Evolutionary conservation across 805 yeast genomes (phyloP).

Genomic region (Schwanniomyces polymorphus): DNA sequence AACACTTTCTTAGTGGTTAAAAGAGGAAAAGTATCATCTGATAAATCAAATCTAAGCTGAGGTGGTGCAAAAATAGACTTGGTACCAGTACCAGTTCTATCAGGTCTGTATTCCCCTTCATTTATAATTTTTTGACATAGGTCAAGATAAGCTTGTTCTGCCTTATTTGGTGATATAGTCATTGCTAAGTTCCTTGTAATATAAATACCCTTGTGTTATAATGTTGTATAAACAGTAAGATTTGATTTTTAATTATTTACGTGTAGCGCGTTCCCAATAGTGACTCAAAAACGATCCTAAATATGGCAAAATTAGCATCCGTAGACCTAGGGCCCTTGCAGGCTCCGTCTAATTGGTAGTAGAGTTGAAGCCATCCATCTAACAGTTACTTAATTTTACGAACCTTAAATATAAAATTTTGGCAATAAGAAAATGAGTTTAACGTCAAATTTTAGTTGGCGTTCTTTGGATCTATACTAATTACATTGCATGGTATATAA

Average conservation of each 20-base stretch:
- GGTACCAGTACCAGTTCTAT: slow-evolving; percentile 98
- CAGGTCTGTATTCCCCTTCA: slow-evolving; percentile 90
- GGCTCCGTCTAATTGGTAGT: no score
- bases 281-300: background rate
- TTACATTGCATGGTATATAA: no score
- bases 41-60: slow-evolving; percentile 78
- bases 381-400: no score
- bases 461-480: no score
- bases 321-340: no score
- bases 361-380: no score
- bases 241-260: background rate
- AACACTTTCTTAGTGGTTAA: slow-evolving; percentile 92
- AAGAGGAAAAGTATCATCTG: slow-evolving; percentile 76
- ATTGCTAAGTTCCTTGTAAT: no score
- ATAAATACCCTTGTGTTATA: background rate
- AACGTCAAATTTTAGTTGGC: no score
- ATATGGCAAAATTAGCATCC: no score
- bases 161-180: slow-evolving; percentile 39
- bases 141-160: slow-evolving; percentile 86
- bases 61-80: slow-evolving; percentile 92
- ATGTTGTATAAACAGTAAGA: background rate
- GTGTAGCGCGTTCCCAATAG: background rate
- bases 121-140: slow-evolving; percentile 73
- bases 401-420: no score
- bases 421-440: no score